A percentile compares a stretch with the other conserved stretches of the same genome.
These are phyloP conservation scores for Picocystis sp. DNA, from an alignment of 163 green algal genomes.

Conservation along the genomic window DNA sequence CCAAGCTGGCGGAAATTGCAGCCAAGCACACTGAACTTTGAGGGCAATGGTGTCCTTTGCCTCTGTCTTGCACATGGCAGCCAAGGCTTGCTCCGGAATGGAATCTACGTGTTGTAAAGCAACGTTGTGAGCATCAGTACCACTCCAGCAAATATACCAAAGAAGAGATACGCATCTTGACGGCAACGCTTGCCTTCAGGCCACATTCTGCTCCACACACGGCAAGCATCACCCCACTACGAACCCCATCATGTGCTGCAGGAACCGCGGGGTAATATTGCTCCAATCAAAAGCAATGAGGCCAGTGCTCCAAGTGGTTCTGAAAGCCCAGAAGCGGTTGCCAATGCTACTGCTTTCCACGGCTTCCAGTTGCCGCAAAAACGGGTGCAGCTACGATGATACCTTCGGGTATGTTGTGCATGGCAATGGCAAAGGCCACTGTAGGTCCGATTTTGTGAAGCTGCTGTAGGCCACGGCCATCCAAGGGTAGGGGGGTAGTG, in stretches of 20 bases:
- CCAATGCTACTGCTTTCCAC: slow-evolving; percentile 45
- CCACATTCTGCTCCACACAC: slow-evolving; percentile 73
- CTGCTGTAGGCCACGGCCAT: slow-evolving; percentile 64
- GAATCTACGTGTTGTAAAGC: too few relatives aligned
- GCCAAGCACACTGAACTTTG: too few relatives aligned
- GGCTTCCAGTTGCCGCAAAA: slow-evolving; percentile 60
- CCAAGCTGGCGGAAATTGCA: too few relatives aligned
- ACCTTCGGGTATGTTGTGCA: slow-evolving; percentile 74
- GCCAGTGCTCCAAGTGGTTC: slow-evolving; percentile 63
- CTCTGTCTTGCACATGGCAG: too few relatives aligned
- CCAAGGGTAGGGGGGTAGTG: too few relatives aligned
- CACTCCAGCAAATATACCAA: slow-evolving; percentile 39
- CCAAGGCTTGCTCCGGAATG: too few relatives aligned
- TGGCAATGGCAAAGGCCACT: slow-evolving; percentile 62
- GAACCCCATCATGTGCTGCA: slow-evolving; percentile 57
- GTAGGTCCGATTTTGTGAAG: slow-evolving; percentile 54
- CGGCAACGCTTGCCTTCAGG: slow-evolving; percentile 60
- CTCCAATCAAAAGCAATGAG: slow-evolving; percentile 47
- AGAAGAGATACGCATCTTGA: slow-evolving; percentile 32
- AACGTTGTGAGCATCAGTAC: slow-evolving; percentile 66
- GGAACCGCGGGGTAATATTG: slow-evolving; percentile 35
- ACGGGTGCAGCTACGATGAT: slow-evolving; percentile 69
- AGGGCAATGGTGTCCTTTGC: too few relatives aligned
- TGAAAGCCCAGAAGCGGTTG: slow-evolving; percentile 48
- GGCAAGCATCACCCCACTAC: slow-evolving; percentile 69